phyloP scores from a whole-genome alignment of 768 basidiomycete species.

The Russula compacta region DNA sequence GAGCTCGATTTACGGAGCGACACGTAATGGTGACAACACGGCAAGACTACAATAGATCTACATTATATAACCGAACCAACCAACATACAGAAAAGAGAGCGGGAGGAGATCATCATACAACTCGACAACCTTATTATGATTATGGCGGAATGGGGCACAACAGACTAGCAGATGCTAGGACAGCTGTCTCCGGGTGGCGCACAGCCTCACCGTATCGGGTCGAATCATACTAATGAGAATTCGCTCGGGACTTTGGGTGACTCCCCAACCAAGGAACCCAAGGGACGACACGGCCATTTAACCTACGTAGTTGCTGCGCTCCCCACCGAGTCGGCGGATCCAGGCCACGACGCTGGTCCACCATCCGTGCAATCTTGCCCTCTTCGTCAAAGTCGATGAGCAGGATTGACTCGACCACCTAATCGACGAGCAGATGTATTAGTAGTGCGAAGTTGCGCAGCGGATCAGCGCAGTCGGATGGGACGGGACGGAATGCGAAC shows the following conservation, averaged over 20 bases:
- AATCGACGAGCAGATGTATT: background rate
- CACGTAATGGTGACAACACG: background rate
- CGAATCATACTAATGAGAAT: constrained; percentile 3
- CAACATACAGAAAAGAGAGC: background rate
- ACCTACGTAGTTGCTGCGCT: constrained; percentile 36
- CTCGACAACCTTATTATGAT: background rate
- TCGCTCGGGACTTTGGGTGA: constrained; percentile 33
- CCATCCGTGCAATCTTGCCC: constrained; percentile 47
- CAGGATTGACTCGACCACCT: constrained; percentile 55
- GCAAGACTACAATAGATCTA: background rate
- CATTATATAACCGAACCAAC: too few relatives aligned
- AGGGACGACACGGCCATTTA: constrained; percentile 42
- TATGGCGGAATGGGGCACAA: background rate
- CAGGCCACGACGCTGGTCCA: constrained; percentile 54
- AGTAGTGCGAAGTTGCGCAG: background rate
- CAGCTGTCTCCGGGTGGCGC: background rate
- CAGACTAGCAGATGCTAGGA: background rate
- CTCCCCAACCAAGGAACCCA: constrained; percentile 47
- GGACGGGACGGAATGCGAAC: constrained; percentile 6
- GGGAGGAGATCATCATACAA: background rate
- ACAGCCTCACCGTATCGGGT: background rate
- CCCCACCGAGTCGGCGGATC: constrained; percentile 43
- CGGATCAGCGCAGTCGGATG: background rate
- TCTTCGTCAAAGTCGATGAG: constrained; percentile 57
- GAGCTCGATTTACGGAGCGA: background rate